Base-by-base conservation (phyloP, 1,139 yeast genomes). In the Lodderomyces orthopsilosis region DNA sequence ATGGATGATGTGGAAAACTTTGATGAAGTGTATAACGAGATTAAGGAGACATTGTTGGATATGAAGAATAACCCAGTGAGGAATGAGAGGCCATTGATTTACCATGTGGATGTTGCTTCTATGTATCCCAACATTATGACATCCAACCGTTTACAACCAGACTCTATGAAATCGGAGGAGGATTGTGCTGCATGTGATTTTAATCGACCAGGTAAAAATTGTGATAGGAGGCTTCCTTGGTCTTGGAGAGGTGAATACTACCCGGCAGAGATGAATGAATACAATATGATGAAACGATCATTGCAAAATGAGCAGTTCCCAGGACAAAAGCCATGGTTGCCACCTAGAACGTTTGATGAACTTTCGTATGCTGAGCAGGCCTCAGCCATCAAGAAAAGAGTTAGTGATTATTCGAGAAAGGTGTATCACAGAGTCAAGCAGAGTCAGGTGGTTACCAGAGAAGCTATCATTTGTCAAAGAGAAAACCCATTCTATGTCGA, bases 41-140 rank as follows among this genome's bases (percentile, higher is more conserved):
- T 94, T 43, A 74, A 74, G 39, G 52, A 59, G 0, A 71, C 79
- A 50, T 68, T 94, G 18, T 48, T 74, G 17, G 85, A 75, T 6
- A 64, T 94, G 44, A 81, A 80, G 48, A 62, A 72, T 2, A 74
- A 75, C 28, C 93, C 95, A 0, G 69, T 69, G 32, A 70, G 98
- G 52, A 62, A 65, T 9, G 98, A 93, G 56, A 70, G 70, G 7
- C 99, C 99, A 0, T 71, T 88, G 33, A 94, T 94, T 51, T 94
- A 94, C 57, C 99, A 94, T 61, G 96, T 94, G 35, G 99, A 94
- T 70, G 99, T 94, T 43, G 98, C 99, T 0, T 93, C 98, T 0
- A 94, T 94, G 99, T 94, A 94, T 58, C 99, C 99, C 3, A 93
- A 94, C 60, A 94, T 94, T 57, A 94, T 94, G 98, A 89, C 96